These are phyloP conservation scores for Mortierella sp. DNA, from an alignment of 371 early-diverging fungal genomes.

Conservation along the genomic window DNA sequence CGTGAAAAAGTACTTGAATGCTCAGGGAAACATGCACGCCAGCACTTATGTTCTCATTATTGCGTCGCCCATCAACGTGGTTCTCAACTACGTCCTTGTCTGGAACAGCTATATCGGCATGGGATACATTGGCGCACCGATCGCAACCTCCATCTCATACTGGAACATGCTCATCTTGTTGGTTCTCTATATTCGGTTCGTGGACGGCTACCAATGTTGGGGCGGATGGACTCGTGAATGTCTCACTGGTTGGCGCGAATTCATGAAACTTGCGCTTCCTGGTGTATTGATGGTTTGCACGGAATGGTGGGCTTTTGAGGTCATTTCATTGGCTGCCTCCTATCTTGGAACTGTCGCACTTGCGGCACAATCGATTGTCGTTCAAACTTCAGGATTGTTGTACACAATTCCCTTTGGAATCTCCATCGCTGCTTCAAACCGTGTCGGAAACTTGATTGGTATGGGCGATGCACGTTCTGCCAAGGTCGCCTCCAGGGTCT, in stretches of 20 bases:
- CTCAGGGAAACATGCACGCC: constrained; percentile 88
- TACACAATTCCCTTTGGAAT: constrained; percentile 83
- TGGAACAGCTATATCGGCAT: constrained; percentile 72
- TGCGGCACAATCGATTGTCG: constrained; percentile 88
- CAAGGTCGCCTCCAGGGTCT: constrained; percentile 38
- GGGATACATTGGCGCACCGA: constrained; percentile 89
- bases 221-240: constrained; percentile 87
- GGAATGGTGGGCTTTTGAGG: constrained; percentile 83
- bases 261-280: constrained; percentile 78
- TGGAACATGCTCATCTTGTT: constrained; percentile 75
- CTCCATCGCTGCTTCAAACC: constrained; percentile 80
- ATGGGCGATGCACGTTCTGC: constrained; percentile 48
- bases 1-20: constrained; percentile 84
- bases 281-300: constrained; percentile 81
- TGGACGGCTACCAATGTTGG: constrained; percentile 83
- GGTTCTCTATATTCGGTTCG: constrained; percentile 72
- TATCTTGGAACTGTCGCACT: constrained; percentile 82
- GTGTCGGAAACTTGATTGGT: constrained; percentile 87
- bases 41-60: constrained; percentile 78
- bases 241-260: constrained; percentile 73
- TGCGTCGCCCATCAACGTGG: constrained; percentile 80
- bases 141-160: constrained; percentile 83
- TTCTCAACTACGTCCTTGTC: constrained; percentile 81
- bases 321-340: constrained; percentile 83
- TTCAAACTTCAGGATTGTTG: constrained; percentile 78